A percentile compares a stretch with the other conserved stretches of the same genome.
phyloP scores from a whole-genome alignment of 2,329 filamentous ascomycete genomes.

The Sordariomycetes sp. region DNA sequence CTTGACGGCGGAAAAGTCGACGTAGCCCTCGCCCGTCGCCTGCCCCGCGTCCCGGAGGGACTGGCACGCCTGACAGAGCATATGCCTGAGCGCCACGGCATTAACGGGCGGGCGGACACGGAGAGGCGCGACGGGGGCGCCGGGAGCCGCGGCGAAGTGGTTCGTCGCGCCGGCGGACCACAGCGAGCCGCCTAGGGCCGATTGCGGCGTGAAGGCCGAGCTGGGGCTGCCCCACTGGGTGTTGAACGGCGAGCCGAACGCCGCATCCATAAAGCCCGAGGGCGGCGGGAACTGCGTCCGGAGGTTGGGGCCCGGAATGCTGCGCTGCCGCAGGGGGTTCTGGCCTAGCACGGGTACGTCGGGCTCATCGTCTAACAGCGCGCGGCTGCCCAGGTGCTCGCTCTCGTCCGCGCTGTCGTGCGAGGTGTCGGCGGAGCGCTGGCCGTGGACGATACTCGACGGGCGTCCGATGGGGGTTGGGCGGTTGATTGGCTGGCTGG shows the following conservation, averaged over 20 bases:
- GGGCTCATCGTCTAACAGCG: slow-evolving; percentile 61
- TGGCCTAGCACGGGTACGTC: slow-evolving; percentile 5
- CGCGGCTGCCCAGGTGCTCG: slow-evolving; percentile 79
- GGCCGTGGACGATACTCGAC: slow-evolving; percentile 52
- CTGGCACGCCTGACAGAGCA: slow-evolving; percentile 70
- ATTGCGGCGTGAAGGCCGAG: slow-evolving; percentile 26
- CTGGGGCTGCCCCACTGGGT: slow-evolving; percentile 26
- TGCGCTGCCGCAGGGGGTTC: slow-evolving; percentile 1
- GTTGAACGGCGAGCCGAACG: slow-evolving; percentile 20
- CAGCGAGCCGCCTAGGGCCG: slow-evolving; percentile 28
- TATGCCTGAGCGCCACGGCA: slow-evolving; percentile 49
- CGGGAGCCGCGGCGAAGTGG: slow-evolving; percentile 17
- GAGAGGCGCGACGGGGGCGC: slow-evolving; percentile 14
- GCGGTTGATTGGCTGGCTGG: slow-evolving; percentile 1
- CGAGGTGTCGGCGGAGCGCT: slow-evolving; percentile 23
- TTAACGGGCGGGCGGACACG: slow-evolving; percentile 1
- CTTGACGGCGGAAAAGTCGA: slow-evolving; percentile 55
- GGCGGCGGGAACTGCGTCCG: slow-evolving; percentile 2
- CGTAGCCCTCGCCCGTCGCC: slow-evolving; percentile 46
- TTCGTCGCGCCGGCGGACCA: slow-evolving; percentile 18
- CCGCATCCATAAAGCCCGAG: slow-evolving; percentile 23
- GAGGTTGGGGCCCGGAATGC: slow-evolving; percentile 36
- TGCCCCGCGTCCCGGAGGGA: slow-evolving; percentile 26
- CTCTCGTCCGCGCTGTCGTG: slow-evolving; percentile 43
- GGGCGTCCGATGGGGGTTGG: slow-evolving; percentile 84